Percentiles rank a stretch among this genome's conserved stretches.
Evolutionary conservation across 768 basidiomycete species (phyloP).

Genomic region (Wakefieldia striispora): DNA sequence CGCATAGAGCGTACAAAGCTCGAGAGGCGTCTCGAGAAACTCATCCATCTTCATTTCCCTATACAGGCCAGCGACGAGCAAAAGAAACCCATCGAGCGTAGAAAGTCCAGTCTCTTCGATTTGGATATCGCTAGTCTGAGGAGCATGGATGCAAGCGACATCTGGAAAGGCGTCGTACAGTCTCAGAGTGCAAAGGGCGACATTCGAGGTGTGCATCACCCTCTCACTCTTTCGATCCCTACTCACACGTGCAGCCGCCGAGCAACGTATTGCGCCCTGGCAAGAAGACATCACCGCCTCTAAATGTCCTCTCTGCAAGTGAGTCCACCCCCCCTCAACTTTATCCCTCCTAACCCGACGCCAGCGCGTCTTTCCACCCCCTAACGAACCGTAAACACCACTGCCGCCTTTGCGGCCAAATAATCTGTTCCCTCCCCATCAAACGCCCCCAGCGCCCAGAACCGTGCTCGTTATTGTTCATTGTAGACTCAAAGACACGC

Average conservation of each 20-base stretch:
- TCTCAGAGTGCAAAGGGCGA: conserved; percentile 53
- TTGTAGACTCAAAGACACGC: conserved; percentile 77
- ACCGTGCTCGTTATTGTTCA: conserved; percentile 77
- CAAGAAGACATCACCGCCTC: conserved; percentile 75
- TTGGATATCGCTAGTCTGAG: conserved; percentile 56
- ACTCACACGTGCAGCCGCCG: conserved; percentile 49
- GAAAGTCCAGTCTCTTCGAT: conserved; percentile 73
- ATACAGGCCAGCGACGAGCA: conserved; percentile 13
- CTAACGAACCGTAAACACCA: conserved; percentile 95
- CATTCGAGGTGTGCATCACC: conserved; percentile 55
- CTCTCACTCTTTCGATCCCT: not conserved
- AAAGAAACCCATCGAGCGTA: conserved; percentile 21
- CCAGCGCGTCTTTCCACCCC: conserved; percentile 74
- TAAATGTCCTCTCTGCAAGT: conserved; percentile 87
- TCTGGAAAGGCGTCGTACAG: conserved; percentile 65
- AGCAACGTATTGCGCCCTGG: conserved; percentile 95
- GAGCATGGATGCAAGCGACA: conserved; percentile 61
- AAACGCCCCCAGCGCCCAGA: conserved; percentile 66
- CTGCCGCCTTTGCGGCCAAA: conserved; percentile 88
- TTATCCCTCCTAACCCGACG: conserved; percentile 6
- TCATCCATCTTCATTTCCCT: conserved; percentile 71
- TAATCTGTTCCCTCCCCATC: conserved; percentile 85
- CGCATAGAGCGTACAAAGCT: conserved; percentile 82
- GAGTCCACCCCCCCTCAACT: conserved; percentile 25
- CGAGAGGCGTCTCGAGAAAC: conserved; percentile 85